Evolutionary conservation across 2,329 filamentous ascomycete species (phyloP), one percentile per base, ranked within the genome.

Genomic region (Fusarium sp.): DNA sequence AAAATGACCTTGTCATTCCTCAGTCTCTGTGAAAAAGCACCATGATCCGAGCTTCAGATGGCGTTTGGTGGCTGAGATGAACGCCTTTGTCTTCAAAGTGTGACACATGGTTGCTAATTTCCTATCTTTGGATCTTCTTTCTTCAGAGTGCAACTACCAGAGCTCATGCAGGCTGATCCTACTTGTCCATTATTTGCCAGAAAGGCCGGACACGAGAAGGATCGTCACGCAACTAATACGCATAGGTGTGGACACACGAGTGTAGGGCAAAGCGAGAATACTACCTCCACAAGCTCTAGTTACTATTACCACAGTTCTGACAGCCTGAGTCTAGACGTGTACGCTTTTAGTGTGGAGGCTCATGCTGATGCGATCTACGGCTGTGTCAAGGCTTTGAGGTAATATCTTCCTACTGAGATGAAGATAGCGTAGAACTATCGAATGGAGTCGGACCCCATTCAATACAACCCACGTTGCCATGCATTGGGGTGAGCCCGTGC

Each of bases 381-480:
- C 45, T 49, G 28, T 16, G 13, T 38, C 31, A 30, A 6, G 40
- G 33, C 12, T n/a, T 36, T 23, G 41, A 51, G 26, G 28, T 31
- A 46, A 40, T 40, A 16, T 16, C n/a, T 42, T 4, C n/a, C 23
- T 42, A 40, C 44, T 67, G n/a, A n/a, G 9, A 26, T 36, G 45
- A 50, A 50, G 26, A 45, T 36, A 38, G 38, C 30, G 49, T 33
- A 56, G 42, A 61, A 40, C 53, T 18, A 18, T 51, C 53, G 38
- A 58, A 42, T 60, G 38, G 44, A 45, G 44, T 31, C 42, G 54
- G 45, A 40, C 40, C 37, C n/a, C 18, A 37, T 47, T 62, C 60
- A 71, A 60, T 57, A 57, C 53, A 38, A 61, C 37, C 66, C 67
- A 57, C 65, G 60, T 36, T n/a, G 33, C 40, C 20, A 44, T 49